phyloP scores from a whole-genome alignment of 768 basidiomycete genomes.

The Boletus patriciae region DNA sequence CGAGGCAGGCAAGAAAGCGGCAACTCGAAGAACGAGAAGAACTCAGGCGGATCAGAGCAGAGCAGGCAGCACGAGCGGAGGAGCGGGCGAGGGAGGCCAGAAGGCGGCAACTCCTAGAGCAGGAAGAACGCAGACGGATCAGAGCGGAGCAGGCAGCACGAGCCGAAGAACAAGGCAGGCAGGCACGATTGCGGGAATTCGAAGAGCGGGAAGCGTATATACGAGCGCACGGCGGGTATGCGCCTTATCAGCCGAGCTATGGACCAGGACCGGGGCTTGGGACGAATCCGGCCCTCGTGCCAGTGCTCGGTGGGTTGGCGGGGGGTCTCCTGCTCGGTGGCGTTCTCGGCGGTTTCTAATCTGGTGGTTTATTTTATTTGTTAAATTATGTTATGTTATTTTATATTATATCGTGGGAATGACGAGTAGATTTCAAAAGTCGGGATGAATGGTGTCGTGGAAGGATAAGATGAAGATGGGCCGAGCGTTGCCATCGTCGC shows the following conservation, averaged over 20 bases:
- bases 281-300: conserved; percentile 9
- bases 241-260: conserved; percentile 29
- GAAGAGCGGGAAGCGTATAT: conserved; percentile 37
- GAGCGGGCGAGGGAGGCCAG: too few relatives aligned
- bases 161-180: conserved; percentile 20
- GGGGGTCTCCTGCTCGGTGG: conserved; percentile 53
- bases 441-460: not conserved
- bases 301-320: conserved; percentile 44
- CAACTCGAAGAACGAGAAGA: conserved; percentile 32
- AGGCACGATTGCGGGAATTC: conserved; percentile 20
- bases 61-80: too few relatives aligned
- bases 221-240: conserved; percentile 35
- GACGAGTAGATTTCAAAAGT: not conserved
- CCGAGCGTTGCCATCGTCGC: conserved; percentile 62
- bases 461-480: conserved; percentile 38
- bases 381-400: not conserved
- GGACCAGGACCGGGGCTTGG: not conserved
- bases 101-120: conserved; percentile 33
- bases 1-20: conserved; percentile 16
- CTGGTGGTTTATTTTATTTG: conserved; percentile 11
- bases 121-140: conserved; percentile 44
- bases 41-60: too few relatives aligned
- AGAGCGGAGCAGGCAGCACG: conserved; percentile 33
- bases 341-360: conserved; percentile 41
- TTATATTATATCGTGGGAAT: conserved; percentile 7